Conservation (phyloP, 1,284 basidiomycete genomes). For the Trichosporon coremiiforme region DNA sequence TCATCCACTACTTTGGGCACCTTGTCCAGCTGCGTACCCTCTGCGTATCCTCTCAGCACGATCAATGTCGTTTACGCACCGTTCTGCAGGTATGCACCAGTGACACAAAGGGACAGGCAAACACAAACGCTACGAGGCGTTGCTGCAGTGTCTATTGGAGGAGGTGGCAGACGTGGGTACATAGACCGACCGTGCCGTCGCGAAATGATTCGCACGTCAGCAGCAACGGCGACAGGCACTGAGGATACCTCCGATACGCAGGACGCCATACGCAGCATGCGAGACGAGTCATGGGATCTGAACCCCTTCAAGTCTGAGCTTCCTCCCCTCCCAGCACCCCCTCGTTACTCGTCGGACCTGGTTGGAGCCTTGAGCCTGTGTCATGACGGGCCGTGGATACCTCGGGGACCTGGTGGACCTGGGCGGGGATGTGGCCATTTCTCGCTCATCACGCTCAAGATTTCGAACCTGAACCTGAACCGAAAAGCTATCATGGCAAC, state of each 20-base stretch:
- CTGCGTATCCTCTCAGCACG: too few relatives aligned
- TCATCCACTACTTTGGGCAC: not conserved
- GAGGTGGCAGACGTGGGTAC: not conserved
- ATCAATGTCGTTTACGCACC: not conserved
- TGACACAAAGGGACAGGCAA: not conserved
- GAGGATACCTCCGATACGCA: conserved; percentile 11
- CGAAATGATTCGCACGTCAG: conserved; percentile 5
- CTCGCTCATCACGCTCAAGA: not conserved
- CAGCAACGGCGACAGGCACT: not conserved
- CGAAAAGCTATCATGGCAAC: conserved; percentile 1
- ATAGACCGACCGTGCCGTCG: not conserved
- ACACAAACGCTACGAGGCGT: not conserved
- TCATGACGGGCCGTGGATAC: not conserved
- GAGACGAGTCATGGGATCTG: conserved; percentile 2
- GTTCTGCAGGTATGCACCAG: not conserved
- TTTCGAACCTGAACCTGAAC: conserved; percentile 17
- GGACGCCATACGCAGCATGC: too few relatives aligned
- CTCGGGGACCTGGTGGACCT: not conserved
- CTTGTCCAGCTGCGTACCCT: not conserved
- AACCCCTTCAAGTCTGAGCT: conserved; percentile 7
- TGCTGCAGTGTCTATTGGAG: not conserved
- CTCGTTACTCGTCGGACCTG: not conserved
- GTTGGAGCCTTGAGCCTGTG: not conserved
- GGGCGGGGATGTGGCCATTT: conserved; percentile 1
- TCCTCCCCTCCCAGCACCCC: not conserved